Percentiles rank a stretch among this genome's conserved stretches.
phyloP scores from a whole-genome alignment of 331 rosid genomes.

The Pyracantha coccinea region DNA sequence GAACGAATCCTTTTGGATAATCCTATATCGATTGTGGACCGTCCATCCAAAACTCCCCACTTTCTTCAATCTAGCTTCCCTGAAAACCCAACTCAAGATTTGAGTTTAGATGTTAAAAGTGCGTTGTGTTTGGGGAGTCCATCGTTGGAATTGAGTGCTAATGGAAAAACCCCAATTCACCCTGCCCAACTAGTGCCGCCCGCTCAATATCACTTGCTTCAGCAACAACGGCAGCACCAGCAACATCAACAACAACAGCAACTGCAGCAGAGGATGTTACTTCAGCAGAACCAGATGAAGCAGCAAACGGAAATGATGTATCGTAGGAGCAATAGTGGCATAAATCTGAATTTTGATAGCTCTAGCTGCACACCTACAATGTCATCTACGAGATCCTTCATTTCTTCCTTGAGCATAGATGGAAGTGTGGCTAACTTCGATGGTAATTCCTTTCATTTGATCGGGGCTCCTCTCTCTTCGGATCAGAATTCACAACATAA shows the following conservation, averaged over 20 bases:
- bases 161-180: conserved; percentile 59
- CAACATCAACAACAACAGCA: conserved; percentile 12
- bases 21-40: conserved; percentile 39
- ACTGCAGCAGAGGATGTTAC: conserved; percentile 40
- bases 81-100: conserved; percentile 53
- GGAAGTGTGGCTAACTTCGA: conserved; percentile 87
- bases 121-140: conserved; percentile 51
- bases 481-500: conserved; percentile 85
- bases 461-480: conserved; percentile 72
- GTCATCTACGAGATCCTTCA: conserved; percentile 88
- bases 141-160: conserved; percentile 58
- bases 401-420: conserved; percentile 95
- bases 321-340: conserved; percentile 65
- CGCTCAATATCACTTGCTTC: conserved; percentile 50
- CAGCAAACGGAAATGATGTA: conserved; percentile 72
- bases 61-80: conserved; percentile 38
- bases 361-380: conserved; percentile 85
- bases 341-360: conserved; percentile 78
- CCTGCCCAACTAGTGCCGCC: conserved; percentile 44
- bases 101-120: conserved; percentile 31
- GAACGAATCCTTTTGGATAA: conserved; percentile 52
- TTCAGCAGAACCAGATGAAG: conserved; percentile 71
- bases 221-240: conserved; percentile 50
- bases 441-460: conserved; percentile 70
- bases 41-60: conserved; percentile 30